phyloP scores from a whole-genome alignment of 257 asterid species.

The Rauvolfia tetraphylla region DNA sequence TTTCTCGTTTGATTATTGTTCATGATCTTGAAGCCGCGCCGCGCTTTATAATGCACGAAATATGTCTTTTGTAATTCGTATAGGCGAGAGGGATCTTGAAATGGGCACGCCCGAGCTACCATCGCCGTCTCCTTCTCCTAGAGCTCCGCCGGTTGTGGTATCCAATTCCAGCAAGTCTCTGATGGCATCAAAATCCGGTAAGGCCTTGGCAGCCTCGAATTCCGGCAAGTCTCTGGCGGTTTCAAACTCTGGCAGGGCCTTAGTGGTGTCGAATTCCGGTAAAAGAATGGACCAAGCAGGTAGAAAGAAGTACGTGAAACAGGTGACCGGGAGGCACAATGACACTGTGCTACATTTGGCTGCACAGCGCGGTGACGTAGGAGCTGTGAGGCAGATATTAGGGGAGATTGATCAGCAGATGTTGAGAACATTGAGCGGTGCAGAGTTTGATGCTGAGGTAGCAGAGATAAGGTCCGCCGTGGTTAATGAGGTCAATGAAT shows the following conservation, averaged over 20 bases:
- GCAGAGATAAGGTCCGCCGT: constrained; percentile 51
- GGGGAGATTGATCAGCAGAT: constrained; percentile 69
- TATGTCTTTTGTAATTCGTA: background rate
- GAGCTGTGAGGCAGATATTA: constrained; percentile 59
- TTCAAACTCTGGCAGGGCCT: constrained; percentile 48
- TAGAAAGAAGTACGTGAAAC: constrained; percentile 76
- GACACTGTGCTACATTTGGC: constrained; percentile 91
- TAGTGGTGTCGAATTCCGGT: constrained; percentile 55
- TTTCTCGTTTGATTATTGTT: background rate
- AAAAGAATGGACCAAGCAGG: constrained; percentile 39
- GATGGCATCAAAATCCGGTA: constrained; percentile 45
- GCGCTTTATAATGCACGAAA: too few species aligned
- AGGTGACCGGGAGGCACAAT: constrained; percentile 84
- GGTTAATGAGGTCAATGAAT: constrained; percentile 58
- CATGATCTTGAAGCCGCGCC: background rate
- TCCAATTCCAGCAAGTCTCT: constrained; percentile 42
- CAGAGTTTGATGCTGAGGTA: constrained; percentile 55
- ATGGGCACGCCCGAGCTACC: constrained; percentile 35
- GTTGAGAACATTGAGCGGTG: constrained; percentile 46
- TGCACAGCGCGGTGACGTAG: constrained; percentile 72
- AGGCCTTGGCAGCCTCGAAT: constrained; percentile 44
- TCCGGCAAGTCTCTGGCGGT: constrained; percentile 33
- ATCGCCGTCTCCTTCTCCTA: constrained; percentile 52
- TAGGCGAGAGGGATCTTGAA: constrained; percentile 49
- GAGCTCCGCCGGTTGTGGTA: constrained; percentile 53